Conservation (phyloP, 179 eudicot species). For the Pouteria campechiana region DNA sequence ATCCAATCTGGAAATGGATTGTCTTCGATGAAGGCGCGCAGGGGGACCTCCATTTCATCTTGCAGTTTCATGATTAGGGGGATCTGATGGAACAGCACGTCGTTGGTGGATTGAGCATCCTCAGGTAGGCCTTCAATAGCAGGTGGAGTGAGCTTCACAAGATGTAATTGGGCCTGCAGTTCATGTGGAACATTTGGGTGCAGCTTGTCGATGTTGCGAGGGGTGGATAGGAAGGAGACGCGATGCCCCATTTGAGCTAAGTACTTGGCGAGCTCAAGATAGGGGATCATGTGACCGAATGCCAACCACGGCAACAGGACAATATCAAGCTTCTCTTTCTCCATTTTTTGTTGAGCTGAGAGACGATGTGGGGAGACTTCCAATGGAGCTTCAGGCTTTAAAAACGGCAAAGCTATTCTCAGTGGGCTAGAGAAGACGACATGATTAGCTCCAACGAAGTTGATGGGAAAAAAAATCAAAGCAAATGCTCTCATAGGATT, state of each 20-base stretch:
- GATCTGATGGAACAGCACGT: conserved; percentile 11
- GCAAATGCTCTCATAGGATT: too few species aligned
- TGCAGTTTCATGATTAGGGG: conserved; percentile 7
- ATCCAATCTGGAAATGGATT: conserved; percentile 29
- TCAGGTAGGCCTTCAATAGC: conserved; percentile 11
- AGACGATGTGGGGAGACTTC: too few species aligned
- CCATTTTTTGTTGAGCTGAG: too few species aligned
- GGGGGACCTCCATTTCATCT: conserved; percentile 17
- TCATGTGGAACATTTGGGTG: conserved; percentile 13
- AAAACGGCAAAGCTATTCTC: too few species aligned
- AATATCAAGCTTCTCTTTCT: conserved; percentile 1
- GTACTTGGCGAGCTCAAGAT: conserved; percentile 12
- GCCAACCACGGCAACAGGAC: conserved; percentile 20
- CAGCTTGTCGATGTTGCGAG: conserved; percentile 13
- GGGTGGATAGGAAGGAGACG: conserved; percentile 18
- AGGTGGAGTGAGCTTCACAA: conserved; percentile 11
- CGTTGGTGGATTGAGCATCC: conserved; percentile 31
- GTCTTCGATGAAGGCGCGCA: conserved; percentile 7
- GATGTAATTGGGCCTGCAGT: conserved; percentile 2
- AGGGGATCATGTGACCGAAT: conserved; percentile 17
- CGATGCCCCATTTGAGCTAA: conserved; percentile 13
- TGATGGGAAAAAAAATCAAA: too few species aligned
- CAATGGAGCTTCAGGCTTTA: too few species aligned
- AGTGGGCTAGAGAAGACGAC: too few species aligned
- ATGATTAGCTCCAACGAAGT: too few species aligned